phyloP scores from a whole-genome alignment of 1,139 yeast genomes.

The Hansenula lynferdii region DNA sequence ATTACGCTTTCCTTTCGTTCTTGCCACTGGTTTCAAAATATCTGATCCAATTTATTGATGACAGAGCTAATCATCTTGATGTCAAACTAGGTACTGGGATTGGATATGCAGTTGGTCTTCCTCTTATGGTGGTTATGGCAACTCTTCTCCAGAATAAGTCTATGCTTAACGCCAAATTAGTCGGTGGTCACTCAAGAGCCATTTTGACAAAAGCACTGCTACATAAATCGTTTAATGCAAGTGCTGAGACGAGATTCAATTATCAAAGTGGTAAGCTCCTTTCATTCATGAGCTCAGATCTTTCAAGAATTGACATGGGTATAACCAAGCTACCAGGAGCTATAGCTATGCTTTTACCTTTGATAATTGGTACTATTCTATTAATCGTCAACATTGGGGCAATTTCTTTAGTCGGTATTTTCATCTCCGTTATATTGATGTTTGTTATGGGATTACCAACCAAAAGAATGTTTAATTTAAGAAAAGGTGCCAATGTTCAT shows the following conservation, averaged over 20 bases:
- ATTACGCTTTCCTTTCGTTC: constrained; percentile 37
- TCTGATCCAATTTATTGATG: constrained; percentile 40
- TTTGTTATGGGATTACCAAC: constrained; percentile 26
- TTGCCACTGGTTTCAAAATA: constrained; percentile 45
- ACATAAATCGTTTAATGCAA: constrained; percentile 55
- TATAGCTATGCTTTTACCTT: constrained; percentile 52
- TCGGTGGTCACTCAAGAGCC: constrained; percentile 64
- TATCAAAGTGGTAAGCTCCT: constrained; percentile 66
- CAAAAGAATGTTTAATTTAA: constrained; percentile 32
- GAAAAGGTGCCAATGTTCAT: constrained; percentile 37
- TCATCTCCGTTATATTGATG: constrained; percentile 35
- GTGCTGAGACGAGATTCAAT: constrained; percentile 47
- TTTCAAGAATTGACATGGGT: constrained; percentile 72
- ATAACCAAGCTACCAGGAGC: constrained; percentile 58
- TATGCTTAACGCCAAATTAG: constrained; percentile 49
- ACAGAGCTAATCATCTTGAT: constrained; percentile 26
- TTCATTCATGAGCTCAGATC: constrained; percentile 68
- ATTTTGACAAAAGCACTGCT: constrained; percentile 59
- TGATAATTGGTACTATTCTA: constrained; percentile 54
- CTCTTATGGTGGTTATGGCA: constrained; percentile 36
- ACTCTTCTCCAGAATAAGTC: constrained; percentile 54
- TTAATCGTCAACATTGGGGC: constrained; percentile 65
- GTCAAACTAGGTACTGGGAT: constrained; percentile 39
- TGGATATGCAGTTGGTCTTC: constrained; percentile 53
- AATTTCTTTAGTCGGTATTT: constrained; percentile 62